Percentiles rank a stretch among this genome's conserved stretches.
These are phyloP conservation scores for Coemansia sp. DNA, from an alignment of 192 early-diverging fungal species.

Conservation along the genomic window DNA sequence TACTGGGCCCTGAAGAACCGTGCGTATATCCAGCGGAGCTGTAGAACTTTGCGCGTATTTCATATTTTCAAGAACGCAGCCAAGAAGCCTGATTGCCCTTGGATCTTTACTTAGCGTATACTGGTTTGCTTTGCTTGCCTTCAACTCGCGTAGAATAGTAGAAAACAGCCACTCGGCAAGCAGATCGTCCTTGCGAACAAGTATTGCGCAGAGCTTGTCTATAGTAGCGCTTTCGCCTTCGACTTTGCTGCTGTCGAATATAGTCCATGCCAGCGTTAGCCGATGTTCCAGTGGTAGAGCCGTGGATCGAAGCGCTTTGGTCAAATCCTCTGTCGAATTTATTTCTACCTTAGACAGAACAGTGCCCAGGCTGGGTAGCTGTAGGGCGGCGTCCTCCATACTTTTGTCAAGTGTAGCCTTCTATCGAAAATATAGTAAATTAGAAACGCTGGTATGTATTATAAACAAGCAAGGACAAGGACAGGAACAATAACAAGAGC, in stretches of 20 bases:
- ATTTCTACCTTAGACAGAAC: slow-evolving; percentile 15
- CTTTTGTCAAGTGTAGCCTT: background rate
- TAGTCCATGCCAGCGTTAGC: slow-evolving; percentile 30
- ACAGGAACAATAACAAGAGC: no score
- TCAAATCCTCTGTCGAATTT: slow-evolving; percentile 40
- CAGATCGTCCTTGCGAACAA: slow-evolving; percentile 45
- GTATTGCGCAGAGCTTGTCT: slow-evolving; percentile 18
- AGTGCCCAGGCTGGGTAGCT: slow-evolving; percentile 11
- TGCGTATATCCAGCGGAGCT: slow-evolving; percentile 21
- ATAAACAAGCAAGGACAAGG: background rate
- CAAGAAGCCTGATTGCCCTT: slow-evolving; percentile 17
- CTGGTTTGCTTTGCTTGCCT: slow-evolving; percentile 11
- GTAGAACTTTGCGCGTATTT: background rate
- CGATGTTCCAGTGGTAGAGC: slow-evolving; percentile 25
- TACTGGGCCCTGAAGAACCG: slow-evolving; percentile 26
- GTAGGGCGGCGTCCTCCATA: background rate
- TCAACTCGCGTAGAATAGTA: slow-evolving; percentile 45
- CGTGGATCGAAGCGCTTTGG: slow-evolving; percentile 28
- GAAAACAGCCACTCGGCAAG: slow-evolving; percentile 47
- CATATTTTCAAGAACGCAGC: slow-evolving; percentile 27
- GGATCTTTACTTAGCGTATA: slow-evolving; percentile 24
- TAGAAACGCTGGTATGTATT: background rate
- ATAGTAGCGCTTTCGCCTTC: slow-evolving; percentile 4
- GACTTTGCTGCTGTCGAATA: slow-evolving; percentile 22
- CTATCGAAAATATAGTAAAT: background rate